Evolutionary conservation across 1,139 yeast species (phyloP), one percentile per base, ranked within the genome.

Genomic region (Hyphopichia burtonii): DNA sequence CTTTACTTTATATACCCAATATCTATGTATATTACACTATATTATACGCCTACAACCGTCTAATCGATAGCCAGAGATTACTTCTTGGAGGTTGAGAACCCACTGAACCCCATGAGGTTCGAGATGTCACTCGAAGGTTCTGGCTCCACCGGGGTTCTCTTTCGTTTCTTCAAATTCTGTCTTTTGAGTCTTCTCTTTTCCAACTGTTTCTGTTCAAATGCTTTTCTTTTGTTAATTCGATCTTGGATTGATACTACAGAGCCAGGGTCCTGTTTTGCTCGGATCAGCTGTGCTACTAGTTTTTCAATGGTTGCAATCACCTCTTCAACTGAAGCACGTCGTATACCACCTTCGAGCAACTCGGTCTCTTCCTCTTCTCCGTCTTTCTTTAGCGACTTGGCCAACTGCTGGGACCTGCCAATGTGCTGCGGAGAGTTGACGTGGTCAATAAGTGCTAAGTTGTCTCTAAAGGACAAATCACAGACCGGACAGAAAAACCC

Each of bases 401-500:
- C 31, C 8, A 53, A 31, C 17, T 43, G 45, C 20, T 44, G 52
- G 2, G 63, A 66, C 39, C 59, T 68, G 11, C 52, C 47, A 1
- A 66, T 59, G 61, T 84, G 93, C 39, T 73, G 79, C 5, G 82
- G 83, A 30, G 90, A 82, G 55, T 88, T 89, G 54, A 89, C 68
- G 64, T 91, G 98, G 56, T 90, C 95, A 5, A 89, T 74, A 57
- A 83, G 83, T 45, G 89, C 85, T 53, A 89, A 66, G 43, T 86
- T 85, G 60, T 91, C 97, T 55, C 88, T 79, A 63, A 80, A 90
- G 2, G 95, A 84, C 49, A 86, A 62, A 51, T 84, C 80, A 59
- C 98, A 91, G 2, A 80, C 66, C 15, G 86, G 87, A 62, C 98
- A 91, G 53, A 80, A 78, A 60, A 90, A 90, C 2, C 96, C 96